Percentiles rank a stretch among this genome's conserved stretches.
phyloP scores from a whole-genome alignment of 345 rosid genomes.

The Corymbia maculata region DNA sequence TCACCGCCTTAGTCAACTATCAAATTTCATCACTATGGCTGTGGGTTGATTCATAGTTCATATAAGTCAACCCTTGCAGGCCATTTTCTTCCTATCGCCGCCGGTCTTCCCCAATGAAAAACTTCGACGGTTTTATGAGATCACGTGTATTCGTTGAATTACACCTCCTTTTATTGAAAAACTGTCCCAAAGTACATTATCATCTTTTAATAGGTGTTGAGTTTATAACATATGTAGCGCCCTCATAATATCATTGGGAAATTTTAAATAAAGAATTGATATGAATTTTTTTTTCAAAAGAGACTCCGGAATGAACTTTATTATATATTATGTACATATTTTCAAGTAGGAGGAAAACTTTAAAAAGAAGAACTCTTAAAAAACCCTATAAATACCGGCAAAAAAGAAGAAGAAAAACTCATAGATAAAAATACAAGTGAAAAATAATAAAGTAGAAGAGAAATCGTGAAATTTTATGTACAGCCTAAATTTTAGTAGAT shows the following conservation, averaged over 20 bases:
- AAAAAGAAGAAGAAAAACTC: no score
- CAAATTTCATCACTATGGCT: background rate
- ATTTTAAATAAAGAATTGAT: background rate
- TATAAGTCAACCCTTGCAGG: background rate
- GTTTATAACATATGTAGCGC: background rate
- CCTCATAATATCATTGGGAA: background rate
- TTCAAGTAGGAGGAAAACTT: background rate
- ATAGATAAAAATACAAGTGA: no score
- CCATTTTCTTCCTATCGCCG: background rate
- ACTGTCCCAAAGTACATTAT: background rate
- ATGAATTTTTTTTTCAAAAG: background rate
- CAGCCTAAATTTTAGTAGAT: background rate
- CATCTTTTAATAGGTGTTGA: background rate
- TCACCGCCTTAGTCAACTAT: background rate
- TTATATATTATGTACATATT: background rate
- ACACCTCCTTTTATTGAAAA: background rate
- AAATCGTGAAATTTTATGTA: no score
- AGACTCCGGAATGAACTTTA: background rate
- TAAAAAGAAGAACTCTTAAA: background rate
- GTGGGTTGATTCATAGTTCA: background rate
- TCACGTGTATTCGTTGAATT: background rate
- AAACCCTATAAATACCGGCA: no score
- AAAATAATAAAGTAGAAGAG: background rate
- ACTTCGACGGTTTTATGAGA: background rate
- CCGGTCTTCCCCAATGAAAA: background rate